Conservation (phyloP, 805 yeast genomes). For the Scheffersomyces spartinae region DNA sequence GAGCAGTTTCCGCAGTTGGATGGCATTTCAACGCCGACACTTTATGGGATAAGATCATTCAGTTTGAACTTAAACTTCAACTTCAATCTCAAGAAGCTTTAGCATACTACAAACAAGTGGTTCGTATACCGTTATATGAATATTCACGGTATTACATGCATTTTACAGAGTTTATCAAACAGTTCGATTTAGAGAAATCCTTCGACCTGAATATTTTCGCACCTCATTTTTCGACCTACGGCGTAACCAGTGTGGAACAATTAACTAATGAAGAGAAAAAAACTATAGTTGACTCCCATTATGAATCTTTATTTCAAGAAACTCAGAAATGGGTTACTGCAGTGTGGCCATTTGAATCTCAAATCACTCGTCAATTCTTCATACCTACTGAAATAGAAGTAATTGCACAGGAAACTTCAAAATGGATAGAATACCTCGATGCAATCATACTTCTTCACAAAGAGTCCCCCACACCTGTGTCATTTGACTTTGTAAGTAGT, state of each 20-base stretch:
- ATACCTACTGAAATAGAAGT: conserved; percentile 37
- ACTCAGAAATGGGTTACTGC: conserved; percentile 43
- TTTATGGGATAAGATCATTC: conserved; percentile 73
- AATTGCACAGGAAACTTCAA: conserved; percentile 30
- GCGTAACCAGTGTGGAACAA: conserved; percentile 11
- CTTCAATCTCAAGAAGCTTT: conserved; percentile 24
- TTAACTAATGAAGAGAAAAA: conserved; percentile 27
- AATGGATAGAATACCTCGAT: conserved; percentile 56
- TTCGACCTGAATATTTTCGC: conserved; percentile 8
- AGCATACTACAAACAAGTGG: conserved; percentile 31
- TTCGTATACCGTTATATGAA: conserved; percentile 68
- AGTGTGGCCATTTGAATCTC: conserved; percentile 66
- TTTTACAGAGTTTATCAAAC: conserved; percentile 26
- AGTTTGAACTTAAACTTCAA: conserved; percentile 35
- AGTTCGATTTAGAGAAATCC: conserved; percentile 19
- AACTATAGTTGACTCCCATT: conserved; percentile 31
- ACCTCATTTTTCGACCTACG: conserved; percentile 12
- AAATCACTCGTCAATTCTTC: conserved; percentile 47
- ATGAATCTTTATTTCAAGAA: conserved; percentile 27
- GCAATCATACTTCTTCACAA: conserved; percentile 41
- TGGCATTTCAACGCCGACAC: conserved; percentile 64
- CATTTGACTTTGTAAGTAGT: conserved; percentile 21
- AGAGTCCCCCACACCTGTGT: conserved; percentile 8
- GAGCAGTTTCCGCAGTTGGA: no score
- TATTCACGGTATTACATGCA: conserved; percentile 65